Base-by-base conservation (phyloP, 805 yeast genomes). In the Saccharomycopsis schoenii region DNA sequence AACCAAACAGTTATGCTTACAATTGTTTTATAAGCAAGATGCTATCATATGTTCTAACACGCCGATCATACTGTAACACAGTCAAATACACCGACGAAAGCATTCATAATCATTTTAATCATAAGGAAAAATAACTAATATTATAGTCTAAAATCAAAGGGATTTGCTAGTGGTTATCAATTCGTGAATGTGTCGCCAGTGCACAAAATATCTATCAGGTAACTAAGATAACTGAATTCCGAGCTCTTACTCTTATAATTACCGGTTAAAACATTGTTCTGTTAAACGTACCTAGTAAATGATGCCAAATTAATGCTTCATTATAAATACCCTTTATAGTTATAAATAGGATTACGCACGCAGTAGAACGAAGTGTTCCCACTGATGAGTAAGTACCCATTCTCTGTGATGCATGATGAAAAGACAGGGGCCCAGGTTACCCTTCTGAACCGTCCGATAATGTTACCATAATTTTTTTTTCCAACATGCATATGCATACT, bases 401-500 rank as follows among this genome's bases (percentile, higher is more conserved):
- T 47, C 34, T 21, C 11, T 19, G 52, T 47, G 52, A 47, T 47
- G 52, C 52, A 47, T 47, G 21, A 47, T 21, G 34, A 21, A 47
- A 47, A 47, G 34, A 12, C 14, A 15, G 2, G 2, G 12, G 14
- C 2, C 12, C 4, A 12, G 25, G 2, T 47, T 47, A 14, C 52
- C 21, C 25, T 3, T 6, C n/a, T 21, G 25, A 47, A 42, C 8
- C 24, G 9, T 24, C 17, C 21, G 4, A 4, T 17, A 47, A 24
- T 24, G n/a, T 15, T 47, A 24, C 52, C 15, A 24, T 21, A 11
- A 11, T 9, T 21, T 47, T 24, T 47, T 47, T 47, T 47, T 47
- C 24, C 52, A 47, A 47, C 52, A 47, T 47, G 52, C 52, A 47
- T 47, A 47, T 47, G 52, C 52, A 47, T 47, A 47, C 52, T 47